Evolutionary conservation across 257 asterid genomes (phyloP), one percentile per base, ranked within the genome.

Genomic region (Ligustrum vulgare): DNA sequence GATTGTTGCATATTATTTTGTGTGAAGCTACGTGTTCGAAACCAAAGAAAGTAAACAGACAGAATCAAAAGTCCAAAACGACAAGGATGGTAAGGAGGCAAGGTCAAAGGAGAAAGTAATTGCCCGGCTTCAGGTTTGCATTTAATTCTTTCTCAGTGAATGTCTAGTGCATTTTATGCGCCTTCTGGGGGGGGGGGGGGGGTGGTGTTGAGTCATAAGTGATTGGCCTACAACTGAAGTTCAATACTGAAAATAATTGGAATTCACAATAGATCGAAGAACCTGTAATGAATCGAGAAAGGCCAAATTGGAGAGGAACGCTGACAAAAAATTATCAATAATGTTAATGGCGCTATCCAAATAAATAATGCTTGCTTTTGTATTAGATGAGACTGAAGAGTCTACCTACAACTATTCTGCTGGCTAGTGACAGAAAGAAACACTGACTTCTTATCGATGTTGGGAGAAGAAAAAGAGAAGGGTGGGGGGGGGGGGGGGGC

Each of bases 121-220:
- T 70, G 92, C 93, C 62, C 85, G 98, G 75, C 98, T 94, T 82
- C 97, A 94, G 97, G 97, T 93, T 84, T 72, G 93, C 87, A 31
- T 31, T 69, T 72, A 67, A 66, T 77, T 69, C 69, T 72, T 78
- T 75, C 11, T 69, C 33, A 33, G 11, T 51, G 23, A 47, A 56
- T 2, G 22, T 39, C 35, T 63, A 31, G 20, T 11, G 31, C 1
- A n/a, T 69, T n/a, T 32, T 12, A 43, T 12, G 31, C 22, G 65
- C 22, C 15, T 58, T 3, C 25, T 58, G 31, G 32, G 9, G 65
- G 2, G 18, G 65, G 65, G 2, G 32, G n/a, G n/a, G n/a, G n/a
- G n/a, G n/a, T n/a, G n/a, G n/a, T n/a, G 32, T 8, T 20, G 32
- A 22, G 12, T 8, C 31, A 58, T 22, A 22, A 58, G 10, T 51